phyloP scores from a whole-genome alignment of 176 grass and related monocot species.

The Oryza rufipogon region DNA sequence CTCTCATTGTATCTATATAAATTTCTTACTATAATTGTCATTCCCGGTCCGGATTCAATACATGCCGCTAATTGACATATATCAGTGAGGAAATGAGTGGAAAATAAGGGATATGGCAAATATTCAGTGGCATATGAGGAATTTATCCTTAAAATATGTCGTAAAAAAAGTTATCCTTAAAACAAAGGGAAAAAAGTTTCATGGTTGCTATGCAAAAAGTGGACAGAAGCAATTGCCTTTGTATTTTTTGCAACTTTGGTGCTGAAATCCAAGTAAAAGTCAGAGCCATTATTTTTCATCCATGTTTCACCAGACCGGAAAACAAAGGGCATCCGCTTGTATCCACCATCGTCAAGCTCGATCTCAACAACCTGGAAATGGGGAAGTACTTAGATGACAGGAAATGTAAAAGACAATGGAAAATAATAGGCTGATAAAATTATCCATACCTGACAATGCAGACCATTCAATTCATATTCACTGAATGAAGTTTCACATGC shows the following conservation, averaged over 20 bases:
- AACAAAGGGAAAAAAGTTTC: slow-evolving; percentile 2
- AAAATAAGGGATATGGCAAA: background rate
- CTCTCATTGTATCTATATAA: too few species aligned
- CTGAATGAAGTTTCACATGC: slow-evolving; percentile 82
- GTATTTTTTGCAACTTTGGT: slow-evolving; percentile 48
- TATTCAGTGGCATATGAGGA: background rate
- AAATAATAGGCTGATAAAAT: slow-evolving; percentile 24
- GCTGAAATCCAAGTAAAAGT: slow-evolving; percentile 81
- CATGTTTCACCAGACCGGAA: slow-evolving; percentile 71
- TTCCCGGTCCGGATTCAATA: background rate
- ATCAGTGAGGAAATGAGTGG: background rate
- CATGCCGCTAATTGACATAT: background rate
- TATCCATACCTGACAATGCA: slow-evolving; percentile 70
- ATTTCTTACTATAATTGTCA: too few species aligned
- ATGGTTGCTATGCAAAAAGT: slow-evolving; percentile 11
- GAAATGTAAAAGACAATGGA: slow-evolving; percentile 20
- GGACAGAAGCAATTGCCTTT: slow-evolving; percentile 51
- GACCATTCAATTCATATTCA: slow-evolving; percentile 54
- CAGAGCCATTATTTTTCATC: slow-evolving; percentile 91
- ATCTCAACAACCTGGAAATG: slow-evolving; percentile 72
- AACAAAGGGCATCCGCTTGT: slow-evolving; percentile 89
- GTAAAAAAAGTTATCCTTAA: background rate
- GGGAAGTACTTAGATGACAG: slow-evolving; percentile 34
- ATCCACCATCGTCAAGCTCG: slow-evolving; percentile 67
- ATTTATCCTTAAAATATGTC: background rate